These are phyloP conservation scores for Lentinula guzmanii DNA, from an alignment of 768 basidiomycete species.

Conservation along the genomic window DNA sequence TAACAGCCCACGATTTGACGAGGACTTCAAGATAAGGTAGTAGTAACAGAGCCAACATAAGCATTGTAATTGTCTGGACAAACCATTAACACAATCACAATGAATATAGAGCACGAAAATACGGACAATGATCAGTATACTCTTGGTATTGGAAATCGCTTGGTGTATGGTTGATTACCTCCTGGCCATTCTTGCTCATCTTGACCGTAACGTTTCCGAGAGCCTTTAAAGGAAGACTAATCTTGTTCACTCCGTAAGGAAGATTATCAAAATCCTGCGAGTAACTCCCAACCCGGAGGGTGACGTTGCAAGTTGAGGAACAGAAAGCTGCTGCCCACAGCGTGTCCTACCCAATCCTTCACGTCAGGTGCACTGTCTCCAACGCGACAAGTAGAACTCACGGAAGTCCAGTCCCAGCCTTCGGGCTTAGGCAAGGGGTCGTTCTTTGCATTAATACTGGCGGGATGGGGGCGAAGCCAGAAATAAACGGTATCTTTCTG, in stretches of 20 bases:
- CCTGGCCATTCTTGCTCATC: constrained; percentile 44
- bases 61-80: constrained; percentile 58
- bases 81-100: constrained; percentile 17
- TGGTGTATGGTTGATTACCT: constrained; percentile 44
- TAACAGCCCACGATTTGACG: neutral
- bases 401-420: constrained; percentile 46
- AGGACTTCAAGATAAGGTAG: constrained; percentile 19
- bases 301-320: constrained; percentile 45
- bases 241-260: constrained; percentile 50
- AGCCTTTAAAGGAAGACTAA: constrained; percentile 48
- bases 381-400: constrained; percentile 18
- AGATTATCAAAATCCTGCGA: constrained; percentile 33
- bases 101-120: neutral
- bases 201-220: constrained; percentile 51
- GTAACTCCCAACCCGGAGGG: constrained; percentile 37
- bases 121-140: constrained; percentile 29
- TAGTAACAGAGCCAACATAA: constrained; percentile 45
- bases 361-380: constrained; percentile 45
- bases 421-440: constrained; percentile 42
- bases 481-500: constrained; percentile 44
- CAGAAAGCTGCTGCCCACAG: constrained; percentile 65
- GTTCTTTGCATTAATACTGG: constrained; percentile 32
- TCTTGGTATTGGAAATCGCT: constrained; percentile 33
- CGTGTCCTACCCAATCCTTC: constrained; percentile 51
- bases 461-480: constrained; percentile 64